Evolutionary conservation across 257 asterid genomes (phyloP), one percentile per base, ranked within the genome.

Genomic region (Solanum medicagineum): DNA sequence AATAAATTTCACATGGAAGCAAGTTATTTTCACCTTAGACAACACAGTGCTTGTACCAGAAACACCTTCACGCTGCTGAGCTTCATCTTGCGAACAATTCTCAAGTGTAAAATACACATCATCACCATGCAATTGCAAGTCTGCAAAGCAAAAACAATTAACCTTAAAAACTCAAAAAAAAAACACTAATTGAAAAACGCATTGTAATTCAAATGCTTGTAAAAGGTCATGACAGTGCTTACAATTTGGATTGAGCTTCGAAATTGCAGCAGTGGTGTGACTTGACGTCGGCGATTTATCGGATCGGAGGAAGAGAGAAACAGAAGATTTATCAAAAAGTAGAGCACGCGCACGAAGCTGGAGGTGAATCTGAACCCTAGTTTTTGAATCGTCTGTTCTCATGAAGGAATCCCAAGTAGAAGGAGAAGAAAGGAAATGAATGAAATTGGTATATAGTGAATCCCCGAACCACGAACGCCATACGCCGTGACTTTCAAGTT

Each of bases 401-500:
- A 95, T 94, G 88, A 96, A 96, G 84, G 94, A 89, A 49, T 96
- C 95, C 99, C 99, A 96, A 20, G 94, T 63, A 59, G 92, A 86
- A 1, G 98, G 91, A 15, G 98, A 90, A 42, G 98, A 89, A 80
- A 96, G 97, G 84, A 85, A 92, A 71, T 87, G 98, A 53, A 90
- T 24, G 92, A 96, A 96, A 85, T 86, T 80, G 59, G 95, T 83
- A 91, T 95, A 95, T 4, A 91, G 89, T 10, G 97, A 85, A 45
- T 96, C 98, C 66, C 99, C 97, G 20, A 96, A 95, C 99, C 99
- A 96, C 44, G 91, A 45, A 65, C 98, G 90, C 99, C 99, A 96
- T 0, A 96, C 93, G 53, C 98, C 95, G 69, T 89, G 93, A 89
- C 90, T 90, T 88, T 96, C 99, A 42, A 96, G 94, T 92, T 93